phyloP scores from a whole-genome alignment of 1,284 basidiomycete species.

The Flammula alnicola region DNA sequence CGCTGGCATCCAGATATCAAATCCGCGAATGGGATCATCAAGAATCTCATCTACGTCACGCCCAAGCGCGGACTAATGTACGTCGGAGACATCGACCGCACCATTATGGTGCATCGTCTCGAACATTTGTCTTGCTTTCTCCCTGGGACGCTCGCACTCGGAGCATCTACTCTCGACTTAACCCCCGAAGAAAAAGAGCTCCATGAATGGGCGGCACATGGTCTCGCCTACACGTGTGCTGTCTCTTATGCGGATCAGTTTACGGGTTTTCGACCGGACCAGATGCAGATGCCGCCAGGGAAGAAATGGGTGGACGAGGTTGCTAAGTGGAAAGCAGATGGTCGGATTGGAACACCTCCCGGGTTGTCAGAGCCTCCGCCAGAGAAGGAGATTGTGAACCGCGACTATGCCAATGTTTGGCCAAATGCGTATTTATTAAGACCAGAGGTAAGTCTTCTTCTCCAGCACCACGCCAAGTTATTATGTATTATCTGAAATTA shows the following conservation, averaged over 20 bases:
- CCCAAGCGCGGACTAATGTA: conserved; percentile 69
- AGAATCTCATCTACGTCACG: conserved; percentile 65
- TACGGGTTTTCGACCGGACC: conserved; percentile 67
- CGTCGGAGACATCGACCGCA: conserved; percentile 55
- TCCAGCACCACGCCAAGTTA: no score
- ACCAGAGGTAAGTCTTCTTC: conserved; percentile 59
- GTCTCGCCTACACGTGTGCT: conserved; percentile 71
- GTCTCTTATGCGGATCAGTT: conserved; percentile 65
- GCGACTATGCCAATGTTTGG: conserved; percentile 55
- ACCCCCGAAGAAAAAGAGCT: conserved; percentile 38
- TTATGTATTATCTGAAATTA: background rate
- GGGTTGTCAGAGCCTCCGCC: conserved; percentile 26
- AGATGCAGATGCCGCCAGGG: conserved; percentile 45
- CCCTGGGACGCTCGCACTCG: conserved; percentile 72
- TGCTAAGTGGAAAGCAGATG: conserved; percentile 53
- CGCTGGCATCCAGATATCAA: conserved; percentile 54
- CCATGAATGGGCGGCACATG: conserved; percentile 72
- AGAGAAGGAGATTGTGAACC: conserved; percentile 35
- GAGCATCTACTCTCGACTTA: conserved; percentile 56
- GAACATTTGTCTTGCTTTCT: conserved; percentile 82
- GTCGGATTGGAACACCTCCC: conserved; percentile 36
- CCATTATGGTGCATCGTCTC: conserved; percentile 50
- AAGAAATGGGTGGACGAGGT: conserved; percentile 56
- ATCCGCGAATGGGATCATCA: conserved; percentile 62
- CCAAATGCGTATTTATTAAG: conserved; percentile 54